These are phyloP conservation scores for Imleria badia DNA, from an alignment of 768 basidiomycete genomes.

Conservation along the genomic window DNA sequence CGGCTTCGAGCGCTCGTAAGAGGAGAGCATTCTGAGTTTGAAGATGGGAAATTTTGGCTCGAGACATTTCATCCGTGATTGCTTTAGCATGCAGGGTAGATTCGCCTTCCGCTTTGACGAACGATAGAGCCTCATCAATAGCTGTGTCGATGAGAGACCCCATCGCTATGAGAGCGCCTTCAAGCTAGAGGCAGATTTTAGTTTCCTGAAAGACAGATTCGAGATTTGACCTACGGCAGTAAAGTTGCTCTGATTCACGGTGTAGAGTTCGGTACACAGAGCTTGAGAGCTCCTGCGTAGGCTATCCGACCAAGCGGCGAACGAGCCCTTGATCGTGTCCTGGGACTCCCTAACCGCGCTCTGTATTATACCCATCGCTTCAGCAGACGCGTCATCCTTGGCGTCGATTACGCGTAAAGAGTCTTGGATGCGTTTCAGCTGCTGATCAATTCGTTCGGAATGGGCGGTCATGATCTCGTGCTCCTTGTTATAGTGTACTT, in stretches of 20 bases:
- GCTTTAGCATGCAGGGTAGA: constrained; percentile 49
- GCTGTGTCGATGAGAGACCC: constrained; percentile 60
- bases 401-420: constrained; percentile 53
- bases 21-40: constrained; percentile 71
- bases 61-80: constrained; percentile 45
- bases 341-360: constrained; percentile 51
- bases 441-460: constrained; percentile 55
- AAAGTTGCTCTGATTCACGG: constrained; percentile 45
- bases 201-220: not conserved
- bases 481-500: constrained; percentile 56
- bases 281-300: constrained; percentile 49
- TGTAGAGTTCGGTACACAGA: constrained; percentile 47
- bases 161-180: constrained; percentile 58
- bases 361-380: constrained; percentile 50
- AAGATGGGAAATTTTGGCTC: constrained; percentile 58
- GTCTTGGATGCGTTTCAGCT: constrained; percentile 54
- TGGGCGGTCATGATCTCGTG: constrained; percentile 50
- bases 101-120: constrained; percentile 55
- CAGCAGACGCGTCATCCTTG: constrained; percentile 54
- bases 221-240: constrained; percentile 35
- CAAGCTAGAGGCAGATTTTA: constrained; percentile 38
- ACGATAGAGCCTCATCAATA: constrained; percentile 54
- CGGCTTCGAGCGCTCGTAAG: constrained; percentile 57
- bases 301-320: constrained; percentile 54
- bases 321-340: constrained; percentile 50